These are phyloP conservation scores for Jaminaea rosea DNA, from an alignment of 1,284 basidiomycete species.

Conservation along the genomic window DNA sequence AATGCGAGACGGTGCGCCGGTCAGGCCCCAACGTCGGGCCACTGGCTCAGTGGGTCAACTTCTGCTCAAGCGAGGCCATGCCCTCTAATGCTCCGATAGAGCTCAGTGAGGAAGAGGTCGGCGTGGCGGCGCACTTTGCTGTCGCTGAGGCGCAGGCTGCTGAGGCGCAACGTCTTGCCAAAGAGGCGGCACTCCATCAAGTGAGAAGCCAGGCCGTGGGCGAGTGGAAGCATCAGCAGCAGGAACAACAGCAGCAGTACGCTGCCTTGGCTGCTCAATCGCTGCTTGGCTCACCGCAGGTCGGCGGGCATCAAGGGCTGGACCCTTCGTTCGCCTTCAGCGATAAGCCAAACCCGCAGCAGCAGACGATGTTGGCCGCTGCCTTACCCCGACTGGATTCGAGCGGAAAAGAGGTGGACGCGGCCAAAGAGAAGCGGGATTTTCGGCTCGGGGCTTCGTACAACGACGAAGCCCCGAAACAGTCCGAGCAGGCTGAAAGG, in stretches of 20 bases:
- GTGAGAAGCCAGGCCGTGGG: conserved; percentile 15
- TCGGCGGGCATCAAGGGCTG: too few relatives aligned
- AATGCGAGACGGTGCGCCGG: conserved; percentile 36
- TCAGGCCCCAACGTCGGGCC: conserved; percentile 30
- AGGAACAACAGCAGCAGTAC: conserved; percentile 8
- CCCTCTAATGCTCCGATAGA: conserved; percentile 26
- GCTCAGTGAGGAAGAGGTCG: conserved; percentile 25
- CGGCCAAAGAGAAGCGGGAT: background rate
- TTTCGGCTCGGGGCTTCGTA: too few relatives aligned
- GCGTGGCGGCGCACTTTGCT: conserved; percentile 22
- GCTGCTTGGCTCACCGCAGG: background rate
- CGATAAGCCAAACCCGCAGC: too few relatives aligned
- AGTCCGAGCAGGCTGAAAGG: background rate
- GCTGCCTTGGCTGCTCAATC: background rate
- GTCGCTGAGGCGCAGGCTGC: conserved; percentile 20
- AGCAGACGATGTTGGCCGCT: too few relatives aligned
- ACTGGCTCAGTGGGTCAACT: conserved; percentile 33
- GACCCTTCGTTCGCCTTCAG: too few relatives aligned
- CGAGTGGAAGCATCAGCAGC: conserved; percentile 20
- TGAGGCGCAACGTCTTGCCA: conserved; percentile 17
- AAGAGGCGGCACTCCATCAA: conserved; percentile 2
- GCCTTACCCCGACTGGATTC: conserved; percentile 7
- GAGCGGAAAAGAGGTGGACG: conserved; percentile 6
- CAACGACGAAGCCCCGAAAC: too few relatives aligned
- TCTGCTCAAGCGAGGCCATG: conserved; percentile 36